Evolutionary conservation across 2,329 filamentous ascomycete genomes (phyloP).

Genomic region (Pseudomassariella vexata): DNA sequence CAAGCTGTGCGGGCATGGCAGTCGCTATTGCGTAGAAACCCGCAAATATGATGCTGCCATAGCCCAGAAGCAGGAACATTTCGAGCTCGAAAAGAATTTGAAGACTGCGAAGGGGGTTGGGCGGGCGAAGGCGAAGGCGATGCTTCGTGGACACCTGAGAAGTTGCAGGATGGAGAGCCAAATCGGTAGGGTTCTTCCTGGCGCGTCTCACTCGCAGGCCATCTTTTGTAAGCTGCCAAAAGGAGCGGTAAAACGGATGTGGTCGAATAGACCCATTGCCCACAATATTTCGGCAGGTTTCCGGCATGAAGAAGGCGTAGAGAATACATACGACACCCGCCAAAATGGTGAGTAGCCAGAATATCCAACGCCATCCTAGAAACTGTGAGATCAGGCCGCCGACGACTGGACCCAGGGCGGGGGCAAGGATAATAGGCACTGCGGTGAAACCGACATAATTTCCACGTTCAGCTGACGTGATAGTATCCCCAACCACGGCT

Average conservation of each 20-base stretch:
- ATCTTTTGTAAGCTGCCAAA: slow-evolving; percentile 19
- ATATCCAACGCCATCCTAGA: slow-evolving; percentile 18
- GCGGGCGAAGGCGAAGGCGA: slow-evolving; percentile 14
- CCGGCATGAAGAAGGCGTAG: slow-evolving; percentile 25
- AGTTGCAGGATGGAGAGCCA: slow-evolving; percentile 6
- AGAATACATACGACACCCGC: slow-evolving; percentile 11
- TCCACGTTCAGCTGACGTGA: slow-evolving; percentile 50
- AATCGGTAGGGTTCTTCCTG: slow-evolving; percentile 3
- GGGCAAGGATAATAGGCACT: slow-evolving; percentile 35
- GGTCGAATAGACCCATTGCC: slow-evolving; percentile 35
- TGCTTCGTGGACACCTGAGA: slow-evolving; percentile 11
- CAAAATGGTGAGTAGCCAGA: slow-evolving; percentile 18
- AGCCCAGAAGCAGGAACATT: slow-evolving; percentile 27
- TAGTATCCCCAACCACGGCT: slow-evolving; percentile 52
- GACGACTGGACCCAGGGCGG: slow-evolving; percentile 38
- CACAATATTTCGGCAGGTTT: slow-evolving; percentile 36
- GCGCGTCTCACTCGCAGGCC: slow-evolving; percentile 1
- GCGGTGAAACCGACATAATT: slow-evolving; percentile 44
- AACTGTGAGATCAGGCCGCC: slow-evolving; percentile 45
- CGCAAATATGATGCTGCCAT: slow-evolving; percentile 25
- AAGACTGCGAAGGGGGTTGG: slow-evolving; percentile 27
- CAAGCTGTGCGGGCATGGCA: slow-evolving; percentile 22
- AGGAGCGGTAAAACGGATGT: slow-evolving; percentile 18
- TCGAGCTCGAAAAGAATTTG: slow-evolving; percentile 28
- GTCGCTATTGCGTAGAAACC: slow-evolving; percentile 28